Base-by-base conservation (phyloP, 2,329 filamentous ascomycete species). In the Aciculosporium take region DNA sequence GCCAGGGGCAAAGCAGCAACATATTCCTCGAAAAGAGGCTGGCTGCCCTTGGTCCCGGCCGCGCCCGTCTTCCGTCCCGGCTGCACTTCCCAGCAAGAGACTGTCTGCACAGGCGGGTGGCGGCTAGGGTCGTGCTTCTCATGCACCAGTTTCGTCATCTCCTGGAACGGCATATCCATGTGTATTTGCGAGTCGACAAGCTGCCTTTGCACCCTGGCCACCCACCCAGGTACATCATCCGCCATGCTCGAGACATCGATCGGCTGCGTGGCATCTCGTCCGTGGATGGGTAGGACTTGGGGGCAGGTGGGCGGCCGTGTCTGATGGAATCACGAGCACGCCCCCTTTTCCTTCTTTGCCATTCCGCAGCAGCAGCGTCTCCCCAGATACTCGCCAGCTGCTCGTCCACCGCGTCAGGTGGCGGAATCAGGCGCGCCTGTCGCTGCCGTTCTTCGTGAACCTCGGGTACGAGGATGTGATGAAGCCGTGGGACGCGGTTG, bases 371-470 rank as follows among this genome's bases (percentile, higher is more conserved):
- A n/a, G n/a, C n/a, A n/a, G n/a, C n/a, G 9, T 40, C 30, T 2
- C n/a, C 38, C 38, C 38, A 40, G 6, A 27, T n/a, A 6, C 7
- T 20, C 5, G 38, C 30, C 21, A 40, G 30, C 24, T 20, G n/a
- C 38, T 34, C 29, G 10, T 40, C 32, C 44, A 46, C 21, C 44
- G 44, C 37, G 44, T 46, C 33, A 43, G 35, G 31, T 46, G 44
- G 44, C 12, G 33, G n/a, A 46, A 46, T 21, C 41, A 31, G 7
- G 44, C 43, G 44, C 41, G 44, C 17, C 44, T 41, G 23, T 46
- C 44, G 3, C 37, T 46, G 13, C 44, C 44, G 3, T 46, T 46
- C 32, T 46, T 43, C 23, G 41, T 46, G 23, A 43, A 46, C 24
- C 33, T 46, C 5, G 44, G 44, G 17, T 43, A 32, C 13, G 41